A percentile compares a stretch with the other conserved stretches of the same genome.
phyloP scores from a whole-genome alignment of 495 filamentous ascomycete species.

The Astrothelium subdiscretum region DNA sequence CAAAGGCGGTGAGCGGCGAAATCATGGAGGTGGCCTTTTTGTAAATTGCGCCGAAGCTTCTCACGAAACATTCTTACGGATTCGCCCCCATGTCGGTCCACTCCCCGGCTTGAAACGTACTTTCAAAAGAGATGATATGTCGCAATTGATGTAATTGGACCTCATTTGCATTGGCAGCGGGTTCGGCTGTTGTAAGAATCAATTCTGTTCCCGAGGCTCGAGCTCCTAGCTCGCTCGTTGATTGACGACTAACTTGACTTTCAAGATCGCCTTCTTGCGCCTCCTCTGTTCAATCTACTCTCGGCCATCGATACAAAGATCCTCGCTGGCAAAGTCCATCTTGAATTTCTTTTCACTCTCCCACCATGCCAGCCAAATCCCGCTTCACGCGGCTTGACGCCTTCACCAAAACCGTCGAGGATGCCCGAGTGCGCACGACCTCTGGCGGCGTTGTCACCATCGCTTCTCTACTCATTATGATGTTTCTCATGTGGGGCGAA shows the following conservation, averaged over 20 bases:
- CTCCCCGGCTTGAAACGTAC: background rate
- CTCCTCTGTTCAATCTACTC: background rate
- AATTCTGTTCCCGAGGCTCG: background rate
- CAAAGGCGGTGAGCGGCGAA: background rate
- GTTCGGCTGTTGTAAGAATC: background rate
- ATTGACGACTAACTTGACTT: background rate
- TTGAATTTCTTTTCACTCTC: background rate
- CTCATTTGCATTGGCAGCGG: background rate
- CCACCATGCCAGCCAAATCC: constrained; percentile 53
- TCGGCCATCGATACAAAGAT: background rate
- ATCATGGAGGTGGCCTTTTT: background rate
- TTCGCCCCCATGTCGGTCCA: background rate
- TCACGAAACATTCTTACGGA: background rate
- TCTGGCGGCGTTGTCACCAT: constrained; percentile 93
- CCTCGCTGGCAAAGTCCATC: background rate
- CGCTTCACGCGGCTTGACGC: constrained; percentile 94
- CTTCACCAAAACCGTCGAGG: constrained; percentile 97
- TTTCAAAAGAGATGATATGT: background rate
- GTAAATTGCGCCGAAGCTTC: background rate
- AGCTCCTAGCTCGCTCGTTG: background rate
- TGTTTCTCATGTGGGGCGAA: constrained; percentile 88
- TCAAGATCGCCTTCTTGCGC: background rate
- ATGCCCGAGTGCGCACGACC: constrained; percentile 94
- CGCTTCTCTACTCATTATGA: constrained; percentile 68
- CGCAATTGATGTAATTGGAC: background rate